phyloP scores from a whole-genome alignment of 441 rosid genomes.

The Lepidium campestre region DNA sequence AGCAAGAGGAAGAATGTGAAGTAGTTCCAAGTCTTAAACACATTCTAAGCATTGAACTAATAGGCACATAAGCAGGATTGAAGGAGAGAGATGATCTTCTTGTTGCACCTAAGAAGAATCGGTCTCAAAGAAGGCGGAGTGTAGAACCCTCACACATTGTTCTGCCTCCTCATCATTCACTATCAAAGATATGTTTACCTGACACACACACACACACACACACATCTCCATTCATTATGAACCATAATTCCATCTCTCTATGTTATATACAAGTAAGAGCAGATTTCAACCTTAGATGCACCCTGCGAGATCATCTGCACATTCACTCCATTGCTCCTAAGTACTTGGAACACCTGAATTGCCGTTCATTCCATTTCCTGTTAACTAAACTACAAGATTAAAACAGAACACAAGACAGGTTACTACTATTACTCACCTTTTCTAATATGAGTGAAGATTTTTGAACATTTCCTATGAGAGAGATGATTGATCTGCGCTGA shows the following conservation, averaged over 20 bases:
- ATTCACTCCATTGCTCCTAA: constrained; percentile 74
- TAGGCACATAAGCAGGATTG: not conserved
- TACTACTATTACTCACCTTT: constrained; percentile 45
- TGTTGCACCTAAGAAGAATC: constrained; percentile 9
- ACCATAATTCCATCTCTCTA: not conserved
- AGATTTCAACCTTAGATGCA: constrained; percentile 70
- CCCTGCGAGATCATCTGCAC: constrained; percentile 99
- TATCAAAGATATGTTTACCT: constrained; percentile 89
- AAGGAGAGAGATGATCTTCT: not conserved
- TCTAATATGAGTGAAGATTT: constrained; percentile 89
- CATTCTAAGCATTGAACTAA: constrained; percentile 5
- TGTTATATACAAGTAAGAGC: not conserved
- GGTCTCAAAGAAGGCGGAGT: constrained; percentile 60
- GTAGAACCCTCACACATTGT: constrained; percentile 77
- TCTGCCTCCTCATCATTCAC: constrained; percentile 83
- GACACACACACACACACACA: constrained; percentile 1
- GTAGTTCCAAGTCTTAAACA: constrained; percentile 5
- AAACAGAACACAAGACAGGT: not conserved
- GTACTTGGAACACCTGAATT: constrained; percentile 71
- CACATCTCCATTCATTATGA: not conserved
- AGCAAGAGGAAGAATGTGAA: not conserved
- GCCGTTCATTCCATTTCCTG: not conserved
- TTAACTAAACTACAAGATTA: not conserved
- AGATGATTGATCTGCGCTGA: constrained; percentile 86
- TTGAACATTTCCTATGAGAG: constrained; percentile 89